Conservation (phyloP, 2,329 filamentous ascomycete genomes). For the Nemania abortiva region DNA sequence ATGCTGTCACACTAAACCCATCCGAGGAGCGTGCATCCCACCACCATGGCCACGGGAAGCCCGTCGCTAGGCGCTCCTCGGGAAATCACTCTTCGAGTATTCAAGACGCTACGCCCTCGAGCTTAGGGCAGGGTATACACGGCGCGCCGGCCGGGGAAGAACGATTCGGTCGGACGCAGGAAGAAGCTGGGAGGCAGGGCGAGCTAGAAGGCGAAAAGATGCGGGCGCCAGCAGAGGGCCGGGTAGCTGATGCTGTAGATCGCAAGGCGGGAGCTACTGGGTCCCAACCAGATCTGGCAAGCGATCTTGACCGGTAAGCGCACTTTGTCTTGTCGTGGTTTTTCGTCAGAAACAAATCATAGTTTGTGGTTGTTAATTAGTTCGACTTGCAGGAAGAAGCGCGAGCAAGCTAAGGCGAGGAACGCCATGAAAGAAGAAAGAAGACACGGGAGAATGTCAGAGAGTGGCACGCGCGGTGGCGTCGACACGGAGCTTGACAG, state of each 20-base stretch:
- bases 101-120: conserved; percentile 45
- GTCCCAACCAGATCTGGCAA: conserved; percentile 48
- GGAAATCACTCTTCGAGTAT: conserved; percentile 33
- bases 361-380: conserved; percentile 15
- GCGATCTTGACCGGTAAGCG: conserved; percentile 51
- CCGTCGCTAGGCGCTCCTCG: conserved; percentile 43
- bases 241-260: conserved; percentile 46
- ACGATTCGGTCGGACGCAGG: conserved; percentile 39
- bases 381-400: conserved; percentile 46
- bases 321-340: background rate
- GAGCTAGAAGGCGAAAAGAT: conserved; percentile 51
- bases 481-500: conserved; percentile 39
- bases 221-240: conserved; percentile 48
- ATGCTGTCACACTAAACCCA: conserved; percentile 46
- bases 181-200: conserved; percentile 40
- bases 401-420: conserved; percentile 44
- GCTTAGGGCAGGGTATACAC: conserved; percentile 45
- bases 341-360: background rate
- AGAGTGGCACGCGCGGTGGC: conserved; percentile 43
- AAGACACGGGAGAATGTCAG: conserved; percentile 43
- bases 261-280: conserved; percentile 48
- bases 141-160: conserved; percentile 47
- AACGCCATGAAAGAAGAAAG: conserved; percentile 47
- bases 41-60: conserved; percentile 29
- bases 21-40: conserved; percentile 42